Percentiles rank a stretch among this genome's conserved stretches.
These are phyloP conservation scores for Colletotrichum horii DNA, from an alignment of 2,329 filamentous ascomycete species.

Conservation along the genomic window DNA sequence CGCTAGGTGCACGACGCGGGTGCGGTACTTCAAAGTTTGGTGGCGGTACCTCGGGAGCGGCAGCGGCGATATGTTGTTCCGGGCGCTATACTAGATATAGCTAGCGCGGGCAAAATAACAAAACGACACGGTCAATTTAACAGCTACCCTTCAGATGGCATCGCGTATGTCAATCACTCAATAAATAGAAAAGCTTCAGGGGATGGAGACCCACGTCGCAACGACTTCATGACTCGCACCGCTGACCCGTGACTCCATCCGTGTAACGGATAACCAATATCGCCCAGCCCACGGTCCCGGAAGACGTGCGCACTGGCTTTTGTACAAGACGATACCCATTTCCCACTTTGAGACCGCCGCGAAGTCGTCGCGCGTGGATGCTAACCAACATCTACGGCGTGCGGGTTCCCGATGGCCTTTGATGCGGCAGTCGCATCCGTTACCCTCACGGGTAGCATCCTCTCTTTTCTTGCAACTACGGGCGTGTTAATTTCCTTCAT, in stretches of 20 bases:
- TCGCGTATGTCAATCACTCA: conserved; percentile 6
- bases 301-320: neutral
- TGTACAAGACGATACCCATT: conserved; percentile 20
- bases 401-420: conserved; percentile 21
- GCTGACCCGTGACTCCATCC: conserved; percentile 2
- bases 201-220: conserved; percentile 11
- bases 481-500: conserved; percentile 14
- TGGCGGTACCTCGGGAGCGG: no score
- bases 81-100: no score
- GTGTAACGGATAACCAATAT: conserved; percentile 5
- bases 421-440: conserved; percentile 16
- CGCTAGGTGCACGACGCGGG: no score
- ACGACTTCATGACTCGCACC: conserved; percentile 17
- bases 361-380: conserved; percentile 3
- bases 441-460: conserved; percentile 18
- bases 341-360: neutral
- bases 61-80: no score
- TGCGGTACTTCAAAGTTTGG: no score
- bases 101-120: no score
- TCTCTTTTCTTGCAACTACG: conserved; percentile 13
- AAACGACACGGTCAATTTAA: no score
- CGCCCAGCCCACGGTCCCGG: neutral
- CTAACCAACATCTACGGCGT: conserved; percentile 12
- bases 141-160: conserved; percentile 10
- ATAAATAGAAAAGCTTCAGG: conserved; percentile 18